Evolutionary conservation across 805 yeast species (phyloP).

Genomic region (Yarrowia hollandica): DNA sequence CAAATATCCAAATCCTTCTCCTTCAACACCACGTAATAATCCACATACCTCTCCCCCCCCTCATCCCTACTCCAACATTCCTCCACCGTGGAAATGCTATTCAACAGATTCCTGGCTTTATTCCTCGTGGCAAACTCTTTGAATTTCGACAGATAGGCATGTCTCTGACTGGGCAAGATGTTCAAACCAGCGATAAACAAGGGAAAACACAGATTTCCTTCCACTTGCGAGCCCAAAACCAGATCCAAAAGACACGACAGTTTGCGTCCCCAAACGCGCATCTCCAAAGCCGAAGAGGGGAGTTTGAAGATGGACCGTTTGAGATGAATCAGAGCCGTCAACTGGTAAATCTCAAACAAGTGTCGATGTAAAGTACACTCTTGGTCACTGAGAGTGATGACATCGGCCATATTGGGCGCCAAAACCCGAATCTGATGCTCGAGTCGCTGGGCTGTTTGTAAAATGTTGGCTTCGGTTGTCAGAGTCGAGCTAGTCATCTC

Average conservation of each 20-base stretch:
- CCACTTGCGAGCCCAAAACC: constrained; percentile 64
- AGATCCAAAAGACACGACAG: constrained; percentile 58
- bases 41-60: constrained; percentile 60
- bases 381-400: constrained; percentile 44
- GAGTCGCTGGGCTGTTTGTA: constrained; percentile 40
- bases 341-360: constrained; percentile 68
- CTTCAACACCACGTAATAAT: constrained; percentile 70
- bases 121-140: constrained; percentile 61
- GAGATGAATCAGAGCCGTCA: constrained; percentile 66
- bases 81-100: constrained; percentile 45
- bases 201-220: constrained; percentile 73
- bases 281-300: constrained; percentile 63
- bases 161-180: constrained; percentile 42
- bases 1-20: constrained; percentile 75
- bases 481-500: constrained; percentile 2
- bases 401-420: constrained; percentile 54
- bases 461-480: constrained; percentile 9
- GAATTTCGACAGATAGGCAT: constrained; percentile 46
- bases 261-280: constrained; percentile 58
- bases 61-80: constrained; percentile 48
- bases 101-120: constrained; percentile 61
- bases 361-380: constrained; percentile 69
- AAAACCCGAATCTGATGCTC: constrained; percentile 53
- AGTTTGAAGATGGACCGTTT: constrained; percentile 62
- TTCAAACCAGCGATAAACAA: constrained; percentile 75